Conservation (phyloP, 2,329 filamentous ascomycete genomes). For the Calonectria naviculata region DNA sequence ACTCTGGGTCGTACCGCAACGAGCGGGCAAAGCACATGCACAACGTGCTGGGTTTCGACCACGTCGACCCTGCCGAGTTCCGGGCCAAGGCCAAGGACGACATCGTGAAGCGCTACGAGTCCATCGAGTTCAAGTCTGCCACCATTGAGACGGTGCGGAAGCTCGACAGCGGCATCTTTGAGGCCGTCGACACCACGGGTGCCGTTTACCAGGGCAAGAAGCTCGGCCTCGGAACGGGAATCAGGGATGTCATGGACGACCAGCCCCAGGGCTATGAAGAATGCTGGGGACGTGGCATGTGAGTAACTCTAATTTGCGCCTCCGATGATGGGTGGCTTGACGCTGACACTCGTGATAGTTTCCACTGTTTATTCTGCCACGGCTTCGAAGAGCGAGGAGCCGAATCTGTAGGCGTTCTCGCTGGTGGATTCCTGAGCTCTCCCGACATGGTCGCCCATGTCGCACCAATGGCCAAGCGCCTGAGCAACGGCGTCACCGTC, state of each 20-base stretch:
- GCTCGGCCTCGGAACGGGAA: constrained; percentile 65
- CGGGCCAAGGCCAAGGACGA: constrained; percentile 48
- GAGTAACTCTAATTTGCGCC: constrained; percentile 31
- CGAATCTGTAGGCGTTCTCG: constrained; percentile 58
- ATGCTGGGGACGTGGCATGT: constrained; percentile 65
- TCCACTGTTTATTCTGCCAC: constrained; percentile 70
- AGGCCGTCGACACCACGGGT: constrained; percentile 53
- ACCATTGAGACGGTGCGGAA: constrained; percentile 42
- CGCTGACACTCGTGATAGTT: constrained; percentile 45
- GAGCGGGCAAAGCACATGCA: constrained; percentile 60
- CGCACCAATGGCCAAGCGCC: constrained; percentile 54
- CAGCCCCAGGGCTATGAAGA: constrained; percentile 64
- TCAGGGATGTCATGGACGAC: constrained; percentile 59
- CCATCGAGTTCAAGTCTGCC: constrained; percentile 46
- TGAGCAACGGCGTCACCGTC: constrained; percentile 57
- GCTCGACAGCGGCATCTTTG: constrained; percentile 45
- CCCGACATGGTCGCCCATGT: constrained; percentile 50
- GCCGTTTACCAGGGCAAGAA: constrained; percentile 60
- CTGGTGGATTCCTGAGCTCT: constrained; percentile 47
- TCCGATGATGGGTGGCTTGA: background rate
- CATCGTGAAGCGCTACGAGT: constrained; percentile 47
- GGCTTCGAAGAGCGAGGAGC: constrained; percentile 67
- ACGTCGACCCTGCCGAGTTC: constrained; percentile 47
- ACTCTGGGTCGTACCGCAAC: constrained; percentile 64
- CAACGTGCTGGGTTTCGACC: constrained; percentile 53